A percentile compares a stretch with the other conserved stretches of the same genome.
Conservation (phyloP, 352 stramenopile genomes). For the Hyaloperonospora brassicae region DNA sequence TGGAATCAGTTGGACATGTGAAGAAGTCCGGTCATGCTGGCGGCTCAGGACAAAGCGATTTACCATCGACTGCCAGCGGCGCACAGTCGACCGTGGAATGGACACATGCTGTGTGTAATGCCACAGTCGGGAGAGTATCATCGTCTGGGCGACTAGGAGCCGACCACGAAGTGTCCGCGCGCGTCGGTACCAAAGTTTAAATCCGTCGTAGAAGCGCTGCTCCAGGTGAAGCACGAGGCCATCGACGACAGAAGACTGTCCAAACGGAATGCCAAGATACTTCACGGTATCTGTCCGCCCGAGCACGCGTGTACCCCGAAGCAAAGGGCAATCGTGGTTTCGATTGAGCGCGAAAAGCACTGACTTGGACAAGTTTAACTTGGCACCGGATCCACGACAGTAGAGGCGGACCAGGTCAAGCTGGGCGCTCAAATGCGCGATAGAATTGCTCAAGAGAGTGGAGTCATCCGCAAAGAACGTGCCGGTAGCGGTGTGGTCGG, state of each 20-base stretch:
- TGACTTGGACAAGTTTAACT: background rate
- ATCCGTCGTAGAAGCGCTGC: background rate
- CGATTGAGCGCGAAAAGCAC: background rate
- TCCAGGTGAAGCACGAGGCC: conserved; percentile 3
- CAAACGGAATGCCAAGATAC: conserved; percentile 5
- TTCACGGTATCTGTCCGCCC: background rate
- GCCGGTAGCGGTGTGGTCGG: background rate
- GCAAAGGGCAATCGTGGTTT: background rate
- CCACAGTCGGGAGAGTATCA: conserved; percentile 2
- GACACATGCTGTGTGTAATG: conserved; percentile 1
- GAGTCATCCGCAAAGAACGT: conserved; percentile 6
- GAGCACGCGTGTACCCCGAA: background rate
- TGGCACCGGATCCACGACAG: background rate
- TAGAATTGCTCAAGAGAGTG: background rate
- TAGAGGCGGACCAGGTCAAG: background rate
- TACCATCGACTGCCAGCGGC: background rate
- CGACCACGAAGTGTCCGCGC: conserved; percentile 3
- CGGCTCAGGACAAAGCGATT: background rate
- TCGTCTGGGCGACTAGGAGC: conserved; percentile 5
- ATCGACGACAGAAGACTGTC: background rate
- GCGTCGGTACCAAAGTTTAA: conserved; percentile 2
- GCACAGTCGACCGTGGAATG: background rate
- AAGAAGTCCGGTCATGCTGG: background rate
- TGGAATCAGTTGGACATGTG: background rate
- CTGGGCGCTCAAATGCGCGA: background rate